phyloP scores from a whole-genome alignment of 768 basidiomycete species.

The Leccinum pellstonianum region DNA sequence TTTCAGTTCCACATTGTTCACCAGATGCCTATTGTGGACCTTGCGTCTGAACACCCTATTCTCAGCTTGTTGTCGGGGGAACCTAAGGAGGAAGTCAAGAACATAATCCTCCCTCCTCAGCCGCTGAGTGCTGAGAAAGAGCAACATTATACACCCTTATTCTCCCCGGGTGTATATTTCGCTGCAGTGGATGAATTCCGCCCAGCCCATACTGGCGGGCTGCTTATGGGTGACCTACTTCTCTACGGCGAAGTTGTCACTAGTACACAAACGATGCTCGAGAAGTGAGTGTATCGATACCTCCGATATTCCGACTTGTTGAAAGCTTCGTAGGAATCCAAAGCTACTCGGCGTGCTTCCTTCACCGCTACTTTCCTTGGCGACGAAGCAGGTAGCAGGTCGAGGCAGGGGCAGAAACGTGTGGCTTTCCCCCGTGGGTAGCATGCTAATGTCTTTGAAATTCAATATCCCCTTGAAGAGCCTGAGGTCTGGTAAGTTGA shows the following conservation, averaged over 20 bases:
- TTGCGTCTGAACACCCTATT: constrained; percentile 18
- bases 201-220: constrained; percentile 26
- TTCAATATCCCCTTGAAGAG: constrained; percentile 23
- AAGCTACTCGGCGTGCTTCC: constrained; percentile 66
- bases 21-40: constrained; percentile 30
- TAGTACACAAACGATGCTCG: constrained; percentile 92
- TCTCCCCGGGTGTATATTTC: constrained; percentile 66
- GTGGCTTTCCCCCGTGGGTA: constrained; percentile 92
- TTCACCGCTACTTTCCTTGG: constrained; percentile 77
- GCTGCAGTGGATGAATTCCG: constrained; percentile 40
- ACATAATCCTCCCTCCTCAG: constrained; percentile 52
- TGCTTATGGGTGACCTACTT: constrained; percentile 74
- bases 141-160: constrained; percentile 56
- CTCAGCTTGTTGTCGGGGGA: constrained; percentile 28
- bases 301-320: neutral
- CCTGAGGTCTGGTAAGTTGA: constrained; percentile 5
- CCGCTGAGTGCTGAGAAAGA: constrained; percentile 48
- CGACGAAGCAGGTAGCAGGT: constrained; percentile 83
- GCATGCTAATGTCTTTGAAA: constrained; percentile 62
- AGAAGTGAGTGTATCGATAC: constrained; percentile 58
- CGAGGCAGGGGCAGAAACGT: constrained; percentile 85
- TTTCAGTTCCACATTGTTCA: constrained; percentile 54
- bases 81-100: constrained; percentile 43
- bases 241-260: constrained; percentile 89
- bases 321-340: constrained; percentile 62